phyloP scores from a whole-genome alignment of 2,329 filamentous ascomycete species.

The Hypoxylon sp. region DNA sequence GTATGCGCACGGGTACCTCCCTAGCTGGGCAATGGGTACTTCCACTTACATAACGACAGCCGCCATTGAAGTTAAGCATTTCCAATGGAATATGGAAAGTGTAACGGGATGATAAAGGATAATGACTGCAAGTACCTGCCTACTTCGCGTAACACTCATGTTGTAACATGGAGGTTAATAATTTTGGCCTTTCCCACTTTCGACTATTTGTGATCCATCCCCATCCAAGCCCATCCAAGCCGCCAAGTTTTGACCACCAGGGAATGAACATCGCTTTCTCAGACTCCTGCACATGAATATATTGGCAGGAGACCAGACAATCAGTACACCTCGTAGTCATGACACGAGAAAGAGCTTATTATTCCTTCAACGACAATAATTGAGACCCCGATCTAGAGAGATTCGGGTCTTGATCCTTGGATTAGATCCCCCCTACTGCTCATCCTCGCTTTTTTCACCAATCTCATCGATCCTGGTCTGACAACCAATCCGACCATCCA shows the following conservation, averaged over 20 bases:
- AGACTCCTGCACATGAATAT: too few relatives aligned
- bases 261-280: background rate
- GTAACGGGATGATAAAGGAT: background rate
- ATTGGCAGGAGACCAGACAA: background rate
- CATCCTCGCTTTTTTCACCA: slow-evolving; percentile 30
- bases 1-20: slow-evolving; percentile 7
- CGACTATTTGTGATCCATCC: background rate
- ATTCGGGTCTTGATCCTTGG: background rate
- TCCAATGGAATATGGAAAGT: slow-evolving; percentile 5
- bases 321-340: background rate
- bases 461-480: slow-evolving; percentile 36
- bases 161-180: background rate
- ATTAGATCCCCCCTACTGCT: slow-evolving; percentile 6
- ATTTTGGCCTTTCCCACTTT: background rate
- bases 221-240: background rate
- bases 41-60: slow-evolving; percentile 1
- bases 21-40: slow-evolving; percentile 3
- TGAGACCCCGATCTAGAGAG: background rate
- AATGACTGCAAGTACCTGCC: background rate
- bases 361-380: background rate
- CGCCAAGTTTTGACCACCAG: background rate
- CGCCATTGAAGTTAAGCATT: background rate
- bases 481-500: slow-evolving; percentile 37
- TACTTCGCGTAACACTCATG: background rate
- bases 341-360: background rate